phyloP scores from a whole-genome alignment of 805 yeast genomes.

The Schwanniomyces vanrijiae region DNA sequence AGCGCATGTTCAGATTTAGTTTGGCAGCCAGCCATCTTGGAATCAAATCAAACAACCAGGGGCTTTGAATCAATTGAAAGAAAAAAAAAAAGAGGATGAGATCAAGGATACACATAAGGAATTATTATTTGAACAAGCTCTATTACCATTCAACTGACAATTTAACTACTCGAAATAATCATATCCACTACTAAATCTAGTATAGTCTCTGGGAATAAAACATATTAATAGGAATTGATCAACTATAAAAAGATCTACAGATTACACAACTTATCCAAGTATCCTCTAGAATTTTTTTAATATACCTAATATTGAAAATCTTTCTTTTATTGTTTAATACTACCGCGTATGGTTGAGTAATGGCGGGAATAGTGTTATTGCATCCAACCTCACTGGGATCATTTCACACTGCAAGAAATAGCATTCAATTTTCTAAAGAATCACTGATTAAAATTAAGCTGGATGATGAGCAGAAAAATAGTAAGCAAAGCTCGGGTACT shows the following conservation, averaged over 20 bases:
- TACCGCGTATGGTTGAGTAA: neutral
- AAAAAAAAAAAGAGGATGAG: neutral
- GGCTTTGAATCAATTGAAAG: neutral
- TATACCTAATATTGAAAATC: too few relatives aligned
- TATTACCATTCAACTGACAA: too few relatives aligned
- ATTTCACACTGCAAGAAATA: slow-evolving; percentile 7
- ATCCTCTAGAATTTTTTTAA: too few relatives aligned
- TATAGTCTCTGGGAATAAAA: too few relatives aligned
- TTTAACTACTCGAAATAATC: too few relatives aligned
- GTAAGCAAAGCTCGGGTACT: neutral
- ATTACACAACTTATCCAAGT: too few relatives aligned
- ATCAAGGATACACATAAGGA: too few relatives aligned
- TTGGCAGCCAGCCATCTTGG: slow-evolving; percentile 11
- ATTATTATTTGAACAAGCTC: too few relatives aligned
- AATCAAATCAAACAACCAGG: neutral
- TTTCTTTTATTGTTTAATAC: neutral
- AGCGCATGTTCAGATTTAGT: neutral
- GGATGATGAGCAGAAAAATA: neutral
- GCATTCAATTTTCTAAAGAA: neutral
- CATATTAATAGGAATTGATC: too few relatives aligned
- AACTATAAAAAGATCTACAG: too few relatives aligned
- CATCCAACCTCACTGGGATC: slow-evolving; percentile 11
- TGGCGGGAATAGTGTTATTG: neutral
- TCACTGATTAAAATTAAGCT: neutral
- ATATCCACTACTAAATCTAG: too few relatives aligned